Base-by-base conservation (phyloP, 2,329 filamentous ascomycete species). In the Onygenales sp. region DNA sequence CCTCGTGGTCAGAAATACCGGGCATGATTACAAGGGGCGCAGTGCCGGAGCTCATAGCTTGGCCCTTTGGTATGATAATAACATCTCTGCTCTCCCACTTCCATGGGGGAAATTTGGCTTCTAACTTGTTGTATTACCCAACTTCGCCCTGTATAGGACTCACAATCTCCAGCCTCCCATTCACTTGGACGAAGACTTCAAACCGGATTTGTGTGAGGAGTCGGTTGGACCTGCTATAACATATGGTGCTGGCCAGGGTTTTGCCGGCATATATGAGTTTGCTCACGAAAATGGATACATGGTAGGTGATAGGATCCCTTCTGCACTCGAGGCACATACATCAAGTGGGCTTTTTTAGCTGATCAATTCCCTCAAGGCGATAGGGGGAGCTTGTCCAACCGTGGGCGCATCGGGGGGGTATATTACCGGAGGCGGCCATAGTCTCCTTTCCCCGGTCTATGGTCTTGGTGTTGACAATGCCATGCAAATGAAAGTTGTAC, bases 361-460 rank as follows among this genome's bases (percentile, higher is more conserved):
- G 62, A 63, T 13, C 7, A 11, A 3, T 32, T 27, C 21, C 21
- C 13, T 32, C 11, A 45, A 45, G 43, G 43, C 43, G 10, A 32
- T 45, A 13, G 43, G 43, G 7, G 43, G 43, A 45, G 43, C 43
- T 31, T 45, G 43, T n/a, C 43, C 43, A 32, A 33, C 75, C 0
- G 80, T 85, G 4, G 81, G 81, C 1, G 59, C 81, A 7, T 76
- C 78, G 0, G 82, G 82, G 13, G 82, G 82, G 0, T 85, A 78
- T 59, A 14, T 80, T 77, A 48, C 83, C 83, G 6, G 70, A 4
- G 80, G 77, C 43, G 80, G 80, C 0, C 77, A 83, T 61, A 76
- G 73, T 13, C 78, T 77, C 2, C 59, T 83, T 51, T 74, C 73
- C 10, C 70, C 70, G 52, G 61, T 74, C 34, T 76, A 75, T 56